Percentiles rank a stretch among this genome's conserved stretches.
Evolutionary conservation across 345 rosid species (phyloP).

Genomic region (Populus alba): DNA sequence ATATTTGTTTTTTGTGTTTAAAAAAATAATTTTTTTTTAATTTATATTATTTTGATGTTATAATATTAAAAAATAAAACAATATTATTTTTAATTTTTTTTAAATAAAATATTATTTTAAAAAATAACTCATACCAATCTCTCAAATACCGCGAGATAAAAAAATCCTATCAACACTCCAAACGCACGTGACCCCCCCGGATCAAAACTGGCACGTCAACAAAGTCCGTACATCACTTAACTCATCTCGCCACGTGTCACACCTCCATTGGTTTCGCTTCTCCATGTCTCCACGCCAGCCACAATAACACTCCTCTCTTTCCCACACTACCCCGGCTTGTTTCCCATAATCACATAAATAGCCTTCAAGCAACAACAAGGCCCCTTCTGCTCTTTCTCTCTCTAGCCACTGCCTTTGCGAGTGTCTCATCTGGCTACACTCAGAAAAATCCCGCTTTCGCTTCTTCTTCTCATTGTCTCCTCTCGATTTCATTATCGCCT

Average conservation of each 20-base stretch:
- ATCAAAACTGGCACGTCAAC: conserved; percentile 22
- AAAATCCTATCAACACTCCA: neutral
- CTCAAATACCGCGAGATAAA: too few relatives aligned
- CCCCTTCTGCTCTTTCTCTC: conserved; percentile 18
- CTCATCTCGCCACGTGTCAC: conserved; percentile 14
- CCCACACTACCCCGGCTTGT: conserved; percentile 7
- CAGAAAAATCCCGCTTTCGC: conserved; percentile 24
- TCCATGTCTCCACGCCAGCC: neutral
- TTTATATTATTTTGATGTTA: rapidly evolving
- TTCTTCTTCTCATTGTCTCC: conserved; percentile 4
- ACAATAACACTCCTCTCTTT: neutral
- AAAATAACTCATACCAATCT: too few relatives aligned
- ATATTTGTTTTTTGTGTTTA: neutral
- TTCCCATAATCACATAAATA: conserved; percentile 21
- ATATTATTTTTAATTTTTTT: too few relatives aligned
- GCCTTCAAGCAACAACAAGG: conserved; percentile 26
- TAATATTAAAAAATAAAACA: too few relatives aligned
- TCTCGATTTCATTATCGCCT: neutral
- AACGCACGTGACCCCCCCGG: conserved; percentile 20
- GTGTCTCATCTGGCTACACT: conserved; percentile 3
- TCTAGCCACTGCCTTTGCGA: conserved; percentile 29
- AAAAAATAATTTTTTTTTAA: too few relatives aligned
- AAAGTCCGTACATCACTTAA: neutral
- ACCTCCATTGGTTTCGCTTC: conserved; percentile 26
- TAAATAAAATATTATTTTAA: too few relatives aligned